A percentile compares a stretch with the other conserved stretches of the same genome.
Evolutionary conservation across 2,329 filamentous ascomycete species (phyloP).

Genomic region (Alternaria conjuncta): DNA sequence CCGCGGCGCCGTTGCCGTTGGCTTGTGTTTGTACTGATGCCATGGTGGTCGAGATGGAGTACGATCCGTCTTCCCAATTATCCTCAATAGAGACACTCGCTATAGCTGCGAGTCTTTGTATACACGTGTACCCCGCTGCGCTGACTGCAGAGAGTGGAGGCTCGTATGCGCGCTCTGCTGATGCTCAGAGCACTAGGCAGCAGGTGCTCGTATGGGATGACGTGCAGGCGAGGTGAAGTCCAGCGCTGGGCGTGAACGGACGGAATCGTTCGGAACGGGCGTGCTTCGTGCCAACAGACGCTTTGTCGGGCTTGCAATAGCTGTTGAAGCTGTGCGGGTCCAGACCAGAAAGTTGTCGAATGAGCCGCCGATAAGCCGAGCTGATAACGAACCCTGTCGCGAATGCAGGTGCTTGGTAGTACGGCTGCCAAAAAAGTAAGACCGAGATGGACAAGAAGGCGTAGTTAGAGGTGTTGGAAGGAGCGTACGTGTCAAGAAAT

Average conservation of each 20-base stretch:
- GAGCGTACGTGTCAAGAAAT: constrained; percentile 14
- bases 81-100: not conserved
- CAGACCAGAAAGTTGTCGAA: constrained; percentile 34
- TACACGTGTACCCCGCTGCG: constrained; percentile 15
- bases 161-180: constrained; percentile 7
- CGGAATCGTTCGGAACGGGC: not conserved
- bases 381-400: constrained; percentile 41
- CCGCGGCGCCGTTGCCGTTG: constrained; percentile 41
- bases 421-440: constrained; percentile 2
- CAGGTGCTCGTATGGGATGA: constrained; percentile 6
- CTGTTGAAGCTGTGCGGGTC: constrained; percentile 16
- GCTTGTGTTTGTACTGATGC: constrained; percentile 33
- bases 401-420: not conserved
- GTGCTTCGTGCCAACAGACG: not conserved
- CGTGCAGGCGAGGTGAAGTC: not conserved
- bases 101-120: not conserved
- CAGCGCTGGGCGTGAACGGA: not conserved
- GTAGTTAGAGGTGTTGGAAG: not conserved
- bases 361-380: constrained; percentile 44
- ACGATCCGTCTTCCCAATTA: not conserved
- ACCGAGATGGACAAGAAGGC: not conserved
- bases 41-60: constrained; percentile 26
- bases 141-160: constrained; percentile 4
- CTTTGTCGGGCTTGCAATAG: constrained; percentile 2
- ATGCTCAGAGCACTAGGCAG: constrained; percentile 7